Conservation (phyloP, 148 eudicot species). For the Mesembryanthemum crystallinum region DNA sequence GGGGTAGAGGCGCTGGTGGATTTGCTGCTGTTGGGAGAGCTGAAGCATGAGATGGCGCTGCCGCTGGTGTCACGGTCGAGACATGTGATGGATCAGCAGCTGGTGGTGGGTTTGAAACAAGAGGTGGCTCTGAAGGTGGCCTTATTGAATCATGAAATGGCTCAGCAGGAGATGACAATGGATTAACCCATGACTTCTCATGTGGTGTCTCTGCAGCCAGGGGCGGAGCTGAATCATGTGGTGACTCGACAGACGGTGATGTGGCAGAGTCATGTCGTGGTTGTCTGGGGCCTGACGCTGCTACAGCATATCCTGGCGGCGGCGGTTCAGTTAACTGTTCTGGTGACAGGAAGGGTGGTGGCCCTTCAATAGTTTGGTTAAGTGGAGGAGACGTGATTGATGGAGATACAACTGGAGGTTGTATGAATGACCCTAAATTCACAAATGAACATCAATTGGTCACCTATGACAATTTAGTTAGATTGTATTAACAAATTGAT, state of each 20-base stretch:
- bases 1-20: constrained; percentile 8
- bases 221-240: constrained; percentile 8
- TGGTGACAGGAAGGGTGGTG: constrained; percentile 5
- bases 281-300: constrained; percentile 9
- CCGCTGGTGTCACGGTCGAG: constrained; percentile 3
- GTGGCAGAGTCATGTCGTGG: constrained; percentile 12
- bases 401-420: constrained; percentile 24
- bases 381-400: constrained; percentile 14
- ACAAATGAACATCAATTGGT: constrained; percentile 8
- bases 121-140: neutral
- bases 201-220: constrained; percentile 5
- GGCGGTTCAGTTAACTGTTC: constrained; percentile 7
- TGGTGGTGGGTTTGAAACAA: constrained; percentile 13
- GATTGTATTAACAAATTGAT: neutral
- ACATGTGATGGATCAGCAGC: constrained; percentile 3
- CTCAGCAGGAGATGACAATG: constrained; percentile 3
- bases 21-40: constrained; percentile 28
- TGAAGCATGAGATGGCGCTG: constrained; percentile 9
- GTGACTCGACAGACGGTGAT: constrained; percentile 14
- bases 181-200: constrained; percentile 8
- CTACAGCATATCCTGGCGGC: constrained; percentile 7
- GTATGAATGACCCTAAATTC: constrained; percentile 20
- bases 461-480: neutral
- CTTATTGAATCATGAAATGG: neutral
- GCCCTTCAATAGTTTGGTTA: constrained; percentile 7